Conservation (phyloP, 2,329 filamentous ascomycete species). For the Fusarium redolens region DNA sequence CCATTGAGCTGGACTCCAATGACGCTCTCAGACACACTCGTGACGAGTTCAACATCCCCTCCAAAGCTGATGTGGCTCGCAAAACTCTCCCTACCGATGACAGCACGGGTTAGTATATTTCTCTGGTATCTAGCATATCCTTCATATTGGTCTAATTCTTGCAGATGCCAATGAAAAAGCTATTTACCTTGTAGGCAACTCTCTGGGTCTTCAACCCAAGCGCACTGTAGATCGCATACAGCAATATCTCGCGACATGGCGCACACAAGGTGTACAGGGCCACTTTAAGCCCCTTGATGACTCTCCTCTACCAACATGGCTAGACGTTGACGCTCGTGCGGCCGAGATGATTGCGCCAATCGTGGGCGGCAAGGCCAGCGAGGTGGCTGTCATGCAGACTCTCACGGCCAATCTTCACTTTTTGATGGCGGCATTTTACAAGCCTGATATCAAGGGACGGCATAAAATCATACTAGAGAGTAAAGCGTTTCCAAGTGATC, state of each 20-base stretch:
- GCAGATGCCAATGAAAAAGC: conserved; percentile 41
- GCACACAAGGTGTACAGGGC: conserved; percentile 80
- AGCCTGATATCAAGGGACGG: conserved; percentile 63
- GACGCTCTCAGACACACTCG: conserved; percentile 68
- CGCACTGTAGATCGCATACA: conserved; percentile 68
- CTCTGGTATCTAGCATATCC: background rate
- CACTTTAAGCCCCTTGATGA: conserved; percentile 78
- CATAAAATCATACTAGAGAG: conserved; percentile 85
- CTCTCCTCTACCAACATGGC: conserved; percentile 75
- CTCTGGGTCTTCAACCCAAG: conserved; percentile 81
- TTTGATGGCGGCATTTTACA: conserved; percentile 84
- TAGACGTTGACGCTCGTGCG: conserved; percentile 77
- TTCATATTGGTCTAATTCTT: background rate
- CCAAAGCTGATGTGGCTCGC: conserved; percentile 45
- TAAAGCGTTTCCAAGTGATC: conserved; percentile 87
- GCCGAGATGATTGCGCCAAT: conserved; percentile 73
- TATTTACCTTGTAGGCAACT: conserved; percentile 88
- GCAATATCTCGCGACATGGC: conserved; percentile 81
- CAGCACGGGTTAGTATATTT: conserved; percentile 11
- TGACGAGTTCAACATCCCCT: conserved; percentile 78
- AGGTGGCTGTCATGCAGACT: conserved; percentile 87
- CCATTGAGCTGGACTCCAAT: conserved; percentile 60
- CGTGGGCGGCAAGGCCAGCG: conserved; percentile 74
- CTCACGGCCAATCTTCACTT: conserved; percentile 82
- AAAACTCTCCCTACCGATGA: conserved; percentile 38